phyloP scores from a whole-genome alignment of 2,329 filamentous ascomycete genomes.

The Colletotrichum sansevieriae region DNA sequence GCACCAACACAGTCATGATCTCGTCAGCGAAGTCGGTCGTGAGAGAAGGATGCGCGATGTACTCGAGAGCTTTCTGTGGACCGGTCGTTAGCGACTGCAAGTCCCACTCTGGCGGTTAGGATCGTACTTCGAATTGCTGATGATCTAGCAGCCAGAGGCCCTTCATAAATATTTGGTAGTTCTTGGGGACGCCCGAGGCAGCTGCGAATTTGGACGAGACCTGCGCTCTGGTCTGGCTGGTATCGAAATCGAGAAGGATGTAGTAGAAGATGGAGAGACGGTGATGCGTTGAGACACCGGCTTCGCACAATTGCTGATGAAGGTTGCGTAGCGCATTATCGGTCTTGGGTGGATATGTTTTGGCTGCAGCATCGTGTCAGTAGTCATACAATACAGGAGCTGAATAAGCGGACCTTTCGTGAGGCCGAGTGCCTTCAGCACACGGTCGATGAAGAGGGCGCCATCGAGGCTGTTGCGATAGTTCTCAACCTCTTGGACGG shows the following conservation, averaged over 20 bases:
- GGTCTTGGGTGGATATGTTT: constrained; percentile 80
- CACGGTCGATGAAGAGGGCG: constrained; percentile 82
- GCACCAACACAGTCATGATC: constrained; percentile 78
- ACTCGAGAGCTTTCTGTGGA: constrained; percentile 74
- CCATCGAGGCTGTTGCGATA: constrained; percentile 77
- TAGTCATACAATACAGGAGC: not conserved
- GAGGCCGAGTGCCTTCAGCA: constrained; percentile 78
- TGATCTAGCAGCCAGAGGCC: constrained; percentile 86
- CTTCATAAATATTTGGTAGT: constrained; percentile 84
- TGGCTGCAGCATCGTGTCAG: constrained; percentile 54
- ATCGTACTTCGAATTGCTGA: constrained; percentile 72
- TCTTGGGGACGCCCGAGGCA: constrained; percentile 75
- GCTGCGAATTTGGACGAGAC: constrained; percentile 70
- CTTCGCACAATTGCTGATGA: constrained; percentile 77
- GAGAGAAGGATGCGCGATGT: constrained; percentile 83
- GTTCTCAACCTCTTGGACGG: constrained; percentile 72
- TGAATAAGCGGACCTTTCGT: constrained; percentile 67
- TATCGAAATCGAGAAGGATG: constrained; percentile 80
- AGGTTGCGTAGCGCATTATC: constrained; percentile 76
- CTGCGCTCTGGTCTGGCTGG: constrained; percentile 63
- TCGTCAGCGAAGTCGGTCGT: constrained; percentile 87
- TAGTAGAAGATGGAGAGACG: constrained; percentile 89
- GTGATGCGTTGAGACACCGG: constrained; percentile 76
- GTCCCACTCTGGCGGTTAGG: too few relatives aligned
- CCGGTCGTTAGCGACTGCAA: not conserved